Percentiles rank a stretch among this genome's conserved stretches.
Evolutionary conservation across 257 asterid species (phyloP).

Genomic region (Solanum pennellii): DNA sequence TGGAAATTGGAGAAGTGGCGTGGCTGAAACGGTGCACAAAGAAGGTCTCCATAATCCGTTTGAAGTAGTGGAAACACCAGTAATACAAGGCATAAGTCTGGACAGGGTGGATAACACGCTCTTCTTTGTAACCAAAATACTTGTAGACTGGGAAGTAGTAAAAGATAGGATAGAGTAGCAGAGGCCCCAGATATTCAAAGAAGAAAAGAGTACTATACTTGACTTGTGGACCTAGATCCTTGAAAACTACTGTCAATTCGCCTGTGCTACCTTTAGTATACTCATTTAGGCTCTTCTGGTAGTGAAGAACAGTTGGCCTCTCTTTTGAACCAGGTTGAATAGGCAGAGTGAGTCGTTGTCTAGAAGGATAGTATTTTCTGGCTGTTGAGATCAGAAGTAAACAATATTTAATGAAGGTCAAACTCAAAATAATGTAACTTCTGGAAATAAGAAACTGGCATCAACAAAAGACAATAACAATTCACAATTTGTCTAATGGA

Average conservation of each 20-base stretch:
- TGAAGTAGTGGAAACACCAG: slow-evolving; percentile 93
- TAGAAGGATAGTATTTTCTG: slow-evolving; percentile 66
- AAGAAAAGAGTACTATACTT: slow-evolving; percentile 88
- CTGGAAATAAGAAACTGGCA: neutral
- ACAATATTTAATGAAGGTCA: neutral
- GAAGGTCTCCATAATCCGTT: slow-evolving; percentile 87
- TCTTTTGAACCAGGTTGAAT: slow-evolving; percentile 64
- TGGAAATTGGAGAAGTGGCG: slow-evolving; percentile 89
- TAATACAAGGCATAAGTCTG: slow-evolving; percentile 89
- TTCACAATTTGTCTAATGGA: neutral
- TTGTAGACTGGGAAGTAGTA: slow-evolving; percentile 57
- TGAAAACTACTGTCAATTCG: slow-evolving; percentile 65
- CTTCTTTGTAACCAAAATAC: slow-evolving; percentile 58
- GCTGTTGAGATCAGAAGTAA: slow-evolving; percentile 30
- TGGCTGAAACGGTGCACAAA: slow-evolving; percentile 97
- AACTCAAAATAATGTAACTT: neutral
- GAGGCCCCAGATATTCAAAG: slow-evolving; percentile 87
- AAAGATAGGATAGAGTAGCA: slow-evolving; percentile 72
- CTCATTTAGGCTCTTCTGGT: slow-evolving; percentile 66
- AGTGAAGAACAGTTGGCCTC: slow-evolving; percentile 63
- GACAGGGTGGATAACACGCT: slow-evolving; percentile 57
- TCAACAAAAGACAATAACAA: neutral
- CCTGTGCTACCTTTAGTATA: slow-evolving; percentile 40
- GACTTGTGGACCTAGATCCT: slow-evolving; percentile 93
- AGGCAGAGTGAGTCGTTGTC: slow-evolving; percentile 83